Conservation (phyloP, 805 yeast genomes). For the Saccharomyces paradoxus region DNA sequence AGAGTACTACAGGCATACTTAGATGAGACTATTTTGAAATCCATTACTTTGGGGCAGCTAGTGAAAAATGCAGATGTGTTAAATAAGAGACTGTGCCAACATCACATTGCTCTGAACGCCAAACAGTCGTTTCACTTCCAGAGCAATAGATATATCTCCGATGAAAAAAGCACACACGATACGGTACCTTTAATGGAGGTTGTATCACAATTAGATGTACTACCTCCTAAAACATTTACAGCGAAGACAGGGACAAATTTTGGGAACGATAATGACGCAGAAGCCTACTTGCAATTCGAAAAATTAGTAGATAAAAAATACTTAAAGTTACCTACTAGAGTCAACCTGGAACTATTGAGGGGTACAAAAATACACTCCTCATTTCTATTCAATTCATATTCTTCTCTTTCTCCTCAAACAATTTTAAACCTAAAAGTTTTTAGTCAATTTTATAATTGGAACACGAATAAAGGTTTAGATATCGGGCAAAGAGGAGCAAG, state of each 20-base stretch:
- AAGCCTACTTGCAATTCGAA: conserved; percentile 78
- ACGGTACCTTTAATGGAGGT: conserved; percentile 20
- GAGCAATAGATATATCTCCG: not conserved
- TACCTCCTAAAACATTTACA: conserved; percentile 60
- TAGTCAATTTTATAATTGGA: not conserved
- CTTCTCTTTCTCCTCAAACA: not conserved
- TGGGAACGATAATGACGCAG: conserved; percentile 89
- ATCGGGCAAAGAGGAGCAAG: not conserved
- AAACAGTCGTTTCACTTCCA: conserved; percentile 7
- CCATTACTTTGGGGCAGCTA: conserved; percentile 20
- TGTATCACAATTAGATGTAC: conserved; percentile 27
- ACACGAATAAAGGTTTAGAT: not conserved
- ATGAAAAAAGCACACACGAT: conserved; percentile 1
- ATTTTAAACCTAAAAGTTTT: not conserved
- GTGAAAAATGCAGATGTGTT: conserved; percentile 21
- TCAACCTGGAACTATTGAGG: conserved; percentile 41
- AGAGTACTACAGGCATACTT: conserved; percentile 20
- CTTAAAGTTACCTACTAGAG: conserved; percentile 12
- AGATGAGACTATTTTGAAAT: conserved; percentile 22
- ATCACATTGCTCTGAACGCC: conserved; percentile 21
- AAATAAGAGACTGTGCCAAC: conserved; percentile 22
- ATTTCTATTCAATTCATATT: conserved; percentile 37
- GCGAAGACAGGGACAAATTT: conserved; percentile 93
- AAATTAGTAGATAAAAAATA: conserved; percentile 1
- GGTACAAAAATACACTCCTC: conserved; percentile 56